phyloP scores from a whole-genome alignment of 1,139 yeast genomes.

The Yamadazyma epiphylla region DNA sequence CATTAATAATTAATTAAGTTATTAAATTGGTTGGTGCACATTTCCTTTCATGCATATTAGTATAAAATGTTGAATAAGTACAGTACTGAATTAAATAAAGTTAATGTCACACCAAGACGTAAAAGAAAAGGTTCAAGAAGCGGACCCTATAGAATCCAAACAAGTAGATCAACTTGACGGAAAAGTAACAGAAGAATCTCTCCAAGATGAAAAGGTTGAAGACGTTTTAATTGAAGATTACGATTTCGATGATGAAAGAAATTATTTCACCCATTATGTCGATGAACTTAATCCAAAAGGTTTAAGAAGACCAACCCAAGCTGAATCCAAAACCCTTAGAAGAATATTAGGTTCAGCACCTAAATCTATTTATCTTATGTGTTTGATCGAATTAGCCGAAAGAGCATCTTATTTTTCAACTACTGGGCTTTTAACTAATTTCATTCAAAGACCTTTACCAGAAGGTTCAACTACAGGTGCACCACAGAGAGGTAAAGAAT shows the following conservation, averaged over 20 bases:
- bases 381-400: slow-evolving; percentile 39
- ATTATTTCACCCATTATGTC: slow-evolving; percentile 21
- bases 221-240: too few species aligned
- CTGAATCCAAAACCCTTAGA: slow-evolving; percentile 42
- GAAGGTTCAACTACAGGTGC: slow-evolving; percentile 43
- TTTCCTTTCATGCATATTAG: too few species aligned
- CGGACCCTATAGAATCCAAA: too few species aligned
- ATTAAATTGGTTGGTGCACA: too few species aligned
- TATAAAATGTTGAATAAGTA: too few species aligned
- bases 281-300: slow-evolving; percentile 34
- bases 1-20: too few species aligned
- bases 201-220: too few species aligned
- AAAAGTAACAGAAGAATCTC: too few species aligned
- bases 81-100: too few species aligned
- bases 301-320: slow-evolving; percentile 29
- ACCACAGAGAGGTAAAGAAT: slow-evolving; percentile 20
- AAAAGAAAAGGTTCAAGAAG: too few species aligned
- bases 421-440: slow-evolving; percentile 34
- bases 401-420: slow-evolving; percentile 42
- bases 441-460: slow-evolving; percentile 44
- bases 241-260: slow-evolving; percentile 18
- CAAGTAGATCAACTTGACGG: too few species aligned
- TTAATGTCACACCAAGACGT: too few species aligned
- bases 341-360: slow-evolving; percentile 22
- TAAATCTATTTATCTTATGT: slow-evolving; percentile 24